These are phyloP conservation scores for Euptelea pleiosperma DNA, from an alignment of 164 flowering plant species.

Conservation along the genomic window DNA sequence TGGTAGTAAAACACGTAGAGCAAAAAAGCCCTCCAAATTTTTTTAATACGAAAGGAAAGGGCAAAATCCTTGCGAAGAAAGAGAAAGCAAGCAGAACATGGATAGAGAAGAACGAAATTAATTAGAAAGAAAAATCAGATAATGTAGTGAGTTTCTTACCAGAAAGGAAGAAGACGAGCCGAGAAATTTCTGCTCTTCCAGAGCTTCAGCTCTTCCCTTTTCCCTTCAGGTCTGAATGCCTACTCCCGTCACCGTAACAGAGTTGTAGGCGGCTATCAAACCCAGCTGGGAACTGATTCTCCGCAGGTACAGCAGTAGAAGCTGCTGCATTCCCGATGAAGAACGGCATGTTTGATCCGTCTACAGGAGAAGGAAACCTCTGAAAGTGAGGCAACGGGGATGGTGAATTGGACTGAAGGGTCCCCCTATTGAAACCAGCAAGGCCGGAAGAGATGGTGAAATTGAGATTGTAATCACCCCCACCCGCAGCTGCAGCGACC, in stretches of 20 bases:
- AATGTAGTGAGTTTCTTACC: constrained; percentile 23
- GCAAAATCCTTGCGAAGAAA: background rate
- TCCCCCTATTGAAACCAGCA: constrained; percentile 91
- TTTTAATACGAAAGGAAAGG: too few species aligned
- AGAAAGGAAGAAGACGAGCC: constrained; percentile 18
- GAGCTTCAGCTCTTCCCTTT: constrained; percentile 61
- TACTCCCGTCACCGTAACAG: constrained; percentile 52
- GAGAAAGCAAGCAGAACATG: background rate
- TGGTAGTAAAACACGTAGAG: too few species aligned
- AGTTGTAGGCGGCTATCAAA: constrained; percentile 72
- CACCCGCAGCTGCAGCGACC: constrained; percentile 22
- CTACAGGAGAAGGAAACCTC: constrained; percentile 59
- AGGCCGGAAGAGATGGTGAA: constrained; percentile 63
- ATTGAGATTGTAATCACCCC: constrained; percentile 54
- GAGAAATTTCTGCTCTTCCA: too few species aligned
- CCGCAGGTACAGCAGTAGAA: constrained; percentile 33
- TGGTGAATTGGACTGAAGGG: constrained; percentile 99
- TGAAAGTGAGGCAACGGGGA: constrained; percentile 62
- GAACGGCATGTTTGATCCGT: constrained; percentile 57
- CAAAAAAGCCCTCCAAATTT: too few species aligned
- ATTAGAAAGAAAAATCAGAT: background rate
- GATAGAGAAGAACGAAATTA: background rate
- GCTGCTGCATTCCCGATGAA: constrained; percentile 44
- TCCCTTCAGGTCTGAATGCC: constrained; percentile 71
- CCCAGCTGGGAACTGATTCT: constrained; percentile 59